A percentile compares a stretch with the other conserved stretches of the same genome.
Conservation (phyloP, 306 rosid species). For the Fragaria nilgerrensis region DNA sequence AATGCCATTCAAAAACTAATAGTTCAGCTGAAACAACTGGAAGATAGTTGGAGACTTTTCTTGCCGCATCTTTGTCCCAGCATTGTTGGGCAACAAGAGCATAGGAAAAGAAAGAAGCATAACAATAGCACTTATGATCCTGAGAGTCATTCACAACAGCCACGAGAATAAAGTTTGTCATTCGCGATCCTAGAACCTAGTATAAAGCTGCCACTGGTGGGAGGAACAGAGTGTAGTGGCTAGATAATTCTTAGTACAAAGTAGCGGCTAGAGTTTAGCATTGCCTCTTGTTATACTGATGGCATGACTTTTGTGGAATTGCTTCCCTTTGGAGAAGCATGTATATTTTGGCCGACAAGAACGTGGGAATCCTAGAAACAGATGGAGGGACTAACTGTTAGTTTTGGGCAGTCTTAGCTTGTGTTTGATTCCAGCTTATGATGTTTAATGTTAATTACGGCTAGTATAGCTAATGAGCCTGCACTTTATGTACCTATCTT, state of each 20-base stretch:
- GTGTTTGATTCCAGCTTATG: not conserved
- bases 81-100: not conserved
- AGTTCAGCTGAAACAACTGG: constrained; percentile 22
- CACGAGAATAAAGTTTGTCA: not conserved
- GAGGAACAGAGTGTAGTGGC: not conserved
- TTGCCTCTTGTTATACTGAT: not conserved
- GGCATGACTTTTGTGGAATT: not conserved
- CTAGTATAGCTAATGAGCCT: not conserved
- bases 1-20: constrained; percentile 27
- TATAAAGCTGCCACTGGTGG: not conserved
- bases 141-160: not conserved
- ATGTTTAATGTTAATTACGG: not conserved
- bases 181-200: not conserved
- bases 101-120: not conserved
- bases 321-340: not conserved
- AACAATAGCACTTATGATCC: not conserved
- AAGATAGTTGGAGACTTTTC: constrained; percentile 6
- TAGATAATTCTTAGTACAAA: not conserved
- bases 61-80: not conserved
- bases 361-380: not conserved
- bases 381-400: not conserved
- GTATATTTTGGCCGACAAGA: not conserved
- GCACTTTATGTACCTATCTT: not conserved
- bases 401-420: not conserved
- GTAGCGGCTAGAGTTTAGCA: not conserved